A percentile compares a stretch with the other conserved stretches of the same genome.
Evolutionary conservation across 164 flowering plant species (phyloP).

Genomic region (Saururus chinensis): DNA sequence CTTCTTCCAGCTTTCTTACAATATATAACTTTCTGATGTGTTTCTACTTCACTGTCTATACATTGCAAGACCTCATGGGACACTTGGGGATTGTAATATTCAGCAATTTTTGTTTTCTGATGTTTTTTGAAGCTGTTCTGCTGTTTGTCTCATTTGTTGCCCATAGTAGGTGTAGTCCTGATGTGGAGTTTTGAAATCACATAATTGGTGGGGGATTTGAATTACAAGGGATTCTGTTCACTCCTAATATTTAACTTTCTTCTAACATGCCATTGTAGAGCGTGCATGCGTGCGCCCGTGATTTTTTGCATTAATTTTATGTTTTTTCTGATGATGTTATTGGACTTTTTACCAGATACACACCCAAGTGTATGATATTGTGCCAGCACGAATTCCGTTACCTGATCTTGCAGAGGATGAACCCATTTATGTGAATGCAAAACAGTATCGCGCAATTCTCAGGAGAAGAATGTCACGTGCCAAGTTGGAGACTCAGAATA

Average conservation of each 20-base stretch:
- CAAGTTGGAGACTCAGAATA: conserved; percentile 78
- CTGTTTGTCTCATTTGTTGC: not conserved
- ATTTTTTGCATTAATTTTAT: not conserved
- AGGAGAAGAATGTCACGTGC: conserved; percentile 75
- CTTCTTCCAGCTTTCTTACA: too few relatives aligned
- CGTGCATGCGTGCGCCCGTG: not conserved
- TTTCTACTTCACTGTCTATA: too few relatives aligned
- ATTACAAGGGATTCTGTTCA: not conserved
- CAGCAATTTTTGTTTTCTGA: too few relatives aligned
- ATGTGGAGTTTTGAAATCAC: not conserved
- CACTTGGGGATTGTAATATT: too few relatives aligned
- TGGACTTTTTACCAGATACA: conserved; percentile 22
- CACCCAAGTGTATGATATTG: conserved; percentile 45
- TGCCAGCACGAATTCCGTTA: conserved; percentile 50
- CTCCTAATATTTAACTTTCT: not conserved
- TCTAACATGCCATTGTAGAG: too few relatives aligned
- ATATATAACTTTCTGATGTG: too few relatives aligned
- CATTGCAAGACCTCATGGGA: too few relatives aligned
- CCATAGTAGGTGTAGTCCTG: not conserved
- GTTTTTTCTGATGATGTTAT: not conserved
- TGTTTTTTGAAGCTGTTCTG: too few relatives aligned
- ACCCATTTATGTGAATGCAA: conserved; percentile 79
- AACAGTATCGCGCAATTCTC: conserved; percentile 72
- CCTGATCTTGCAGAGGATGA: conserved; percentile 67
- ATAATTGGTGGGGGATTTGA: not conserved